Evolutionary conservation across 2,329 filamentous ascomycete species (phyloP).

Genomic region (Dactylellina leptospora): DNA sequence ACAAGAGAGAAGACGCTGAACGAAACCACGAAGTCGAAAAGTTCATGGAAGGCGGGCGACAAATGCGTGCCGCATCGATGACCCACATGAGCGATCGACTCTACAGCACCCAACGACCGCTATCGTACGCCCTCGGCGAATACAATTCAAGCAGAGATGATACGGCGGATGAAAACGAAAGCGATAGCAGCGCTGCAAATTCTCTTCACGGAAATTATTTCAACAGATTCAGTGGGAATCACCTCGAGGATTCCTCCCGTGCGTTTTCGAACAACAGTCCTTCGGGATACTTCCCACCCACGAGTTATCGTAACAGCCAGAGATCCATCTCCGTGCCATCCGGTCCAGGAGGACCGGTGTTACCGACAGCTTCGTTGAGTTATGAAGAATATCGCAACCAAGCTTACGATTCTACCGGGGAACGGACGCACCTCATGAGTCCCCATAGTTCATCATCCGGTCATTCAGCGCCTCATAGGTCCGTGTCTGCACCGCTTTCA

Average conservation of each 20-base stretch:
- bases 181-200: slow-evolving; percentile 10
- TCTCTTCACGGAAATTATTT: slow-evolving; percentile 32
- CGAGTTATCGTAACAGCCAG: slow-evolving; percentile 36
- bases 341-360: slow-evolving; percentile 21
- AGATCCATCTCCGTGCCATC: slow-evolving; percentile 31
- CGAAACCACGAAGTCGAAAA: slow-evolving; percentile 28
- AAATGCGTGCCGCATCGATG: slow-evolving; percentile 48
- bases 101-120: slow-evolving; percentile 48
- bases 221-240: slow-evolving; percentile 48
- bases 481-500: slow-evolving; percentile 39
- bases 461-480: slow-evolving; percentile 29
- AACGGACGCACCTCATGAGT: slow-evolving; percentile 27
- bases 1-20: slow-evolving; percentile 57
- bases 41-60: slow-evolving; percentile 50
- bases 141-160: slow-evolving; percentile 42
- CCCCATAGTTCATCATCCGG: neutral
- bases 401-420: slow-evolving; percentile 12
- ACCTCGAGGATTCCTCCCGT: slow-evolving; percentile 38
- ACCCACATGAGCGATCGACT: slow-evolving; percentile 34
- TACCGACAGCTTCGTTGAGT: slow-evolving; percentile 44
- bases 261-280: slow-evolving; percentile 38
- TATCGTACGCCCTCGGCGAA: slow-evolving; percentile 49
- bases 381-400: slow-evolving; percentile 48
- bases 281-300: slow-evolving; percentile 29
- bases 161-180: neutral